Evolutionary conservation across 2,329 filamentous ascomycete species (phyloP), one percentile per base, ranked within the genome.

Genomic region (Fusarium ramigenum): DNA sequence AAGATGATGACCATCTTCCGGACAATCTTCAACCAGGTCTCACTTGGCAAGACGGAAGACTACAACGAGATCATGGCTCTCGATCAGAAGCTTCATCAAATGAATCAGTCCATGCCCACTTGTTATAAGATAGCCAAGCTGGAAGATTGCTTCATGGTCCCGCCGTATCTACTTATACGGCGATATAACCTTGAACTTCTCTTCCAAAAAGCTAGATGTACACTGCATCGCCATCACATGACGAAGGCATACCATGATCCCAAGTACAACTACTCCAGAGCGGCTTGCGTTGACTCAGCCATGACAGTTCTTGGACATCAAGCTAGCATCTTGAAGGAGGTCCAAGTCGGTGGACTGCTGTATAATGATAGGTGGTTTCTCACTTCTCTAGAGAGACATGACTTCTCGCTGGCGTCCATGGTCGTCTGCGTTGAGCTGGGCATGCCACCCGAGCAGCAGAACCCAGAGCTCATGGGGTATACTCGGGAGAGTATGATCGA

Each of bases 401-500:
- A 76, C 57, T 76, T 76, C 25, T 60, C 73, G 0, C 32, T 76
- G 0, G 74, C 74, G 1, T 73, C 74, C 0, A 76, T 76, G 71
- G 66, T 76, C 7, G 23, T 75, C 4, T 76, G 73, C 7, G 47
- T 76, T 0, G 74, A 76, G 15, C 56, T 75, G 9, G 72, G 68
- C 9, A 54, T 40, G 14, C 44, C 40, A 14, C 6, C 58, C 0
- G 25, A 72, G 7, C 37, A 68, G 18, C 62, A 47, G 7, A 61
- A 62, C 1, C 46, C 36, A 2, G 39, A 40, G 2, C 43, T 61
- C 40, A 42, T 68, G 11, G 72, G 60, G 0, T 68, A 62, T 3
- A 62, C 57, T 11, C 37, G 61, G 0, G 56, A 74, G 8, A 21
- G 32, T 0, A 70, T 75, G 56, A 66, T 70, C 1, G 42, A 63